Base-by-base conservation (phyloP, 768 basidiomycete species). In the Crepidotus variabilis region DNA sequence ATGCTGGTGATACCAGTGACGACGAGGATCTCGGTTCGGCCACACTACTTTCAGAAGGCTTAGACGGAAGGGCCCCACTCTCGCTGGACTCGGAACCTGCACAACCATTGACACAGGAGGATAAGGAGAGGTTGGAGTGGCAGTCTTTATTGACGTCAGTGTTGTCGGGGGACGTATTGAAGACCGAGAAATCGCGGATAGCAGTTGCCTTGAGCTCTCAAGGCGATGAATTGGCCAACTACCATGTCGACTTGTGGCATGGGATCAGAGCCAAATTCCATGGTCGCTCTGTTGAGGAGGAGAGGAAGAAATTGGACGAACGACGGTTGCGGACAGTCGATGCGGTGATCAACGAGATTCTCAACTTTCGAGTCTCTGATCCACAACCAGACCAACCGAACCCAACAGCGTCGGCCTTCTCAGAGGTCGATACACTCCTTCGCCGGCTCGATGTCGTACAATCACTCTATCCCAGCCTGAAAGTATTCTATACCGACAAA, bases 81-180 rank as follows among this genome's bases (percentile, higher is more conserved):
- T 71, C 80, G 55, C 73, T 83, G 32, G 87, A 90, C 63, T 74
- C 82, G 5, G 87, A 89, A 61, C 77, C 81, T 48, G 79, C 82
- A 51, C 79, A 86, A 56, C 86, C 88, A 22, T 81, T 84, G 43
- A 87, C 89, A 1, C 75, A 79, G 52, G 84, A 90, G 63, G 89
- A 93, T 65, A 79, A 83, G 59, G 90, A 94, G 63, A 79, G 95
- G 23, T 71, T 95, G 49, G 94, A 97, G 71, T 98, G 97, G 97
- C 94, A 95, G 71, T 88, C 88, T 16, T 89, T 98, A 86, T 83
- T 98, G 32, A 84, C 92, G 11, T 96, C 94, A 28, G 96, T 98
- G 22, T 79, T 99, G 47, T 84, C 85, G 28, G 95, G 97, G 9
- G 95, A 98, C 64, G 94, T 99, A 10, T 83, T 99, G 60, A 92